Evolutionary conservation across 306 rosid genomes (phyloP).

Genomic region (Quercus glauca): DNA sequence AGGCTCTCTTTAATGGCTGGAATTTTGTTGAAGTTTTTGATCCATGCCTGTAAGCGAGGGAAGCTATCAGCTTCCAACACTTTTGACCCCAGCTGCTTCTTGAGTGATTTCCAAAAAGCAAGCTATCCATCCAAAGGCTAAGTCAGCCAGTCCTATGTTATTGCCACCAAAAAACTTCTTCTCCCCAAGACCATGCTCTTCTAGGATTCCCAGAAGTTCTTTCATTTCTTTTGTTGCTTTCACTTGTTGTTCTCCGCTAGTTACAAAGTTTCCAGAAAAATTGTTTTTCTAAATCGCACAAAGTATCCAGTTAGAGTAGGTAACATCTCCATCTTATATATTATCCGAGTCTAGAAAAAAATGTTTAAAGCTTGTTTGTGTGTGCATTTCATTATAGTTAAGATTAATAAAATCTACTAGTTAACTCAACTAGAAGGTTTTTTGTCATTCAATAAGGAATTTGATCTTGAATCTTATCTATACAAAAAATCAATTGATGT

Average conservation of each 20-base stretch:
- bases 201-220: conserved; percentile 20
- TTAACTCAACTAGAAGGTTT: no score
- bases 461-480: no score
- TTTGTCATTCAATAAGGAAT: no score
- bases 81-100: conserved; percentile 15
- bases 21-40: conserved; percentile 24
- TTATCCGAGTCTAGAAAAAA: neutral
- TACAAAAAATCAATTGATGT: no score
- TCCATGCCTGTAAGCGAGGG: conserved; percentile 34
- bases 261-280: neutral
- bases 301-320: no score
- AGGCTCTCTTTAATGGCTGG: conserved; percentile 27
- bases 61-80: conserved; percentile 15
- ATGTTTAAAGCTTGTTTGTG: neutral
- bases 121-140: conserved; percentile 21
- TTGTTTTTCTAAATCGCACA: no score
- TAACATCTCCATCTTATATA: no score
- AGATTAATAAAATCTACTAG: no score
- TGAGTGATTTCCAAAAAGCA: conserved; percentile 13
- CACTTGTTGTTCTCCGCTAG: conserved; percentile 14
- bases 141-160: conserved; percentile 18
- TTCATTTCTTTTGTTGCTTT: conserved; percentile 12
- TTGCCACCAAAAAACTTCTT: conserved; percentile 33
- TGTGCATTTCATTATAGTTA: neutral
- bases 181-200: conserved; percentile 28